Evolutionary conservation across 768 basidiomycete species (phyloP).

Genomic region (Mycena albidolilacea): DNA sequence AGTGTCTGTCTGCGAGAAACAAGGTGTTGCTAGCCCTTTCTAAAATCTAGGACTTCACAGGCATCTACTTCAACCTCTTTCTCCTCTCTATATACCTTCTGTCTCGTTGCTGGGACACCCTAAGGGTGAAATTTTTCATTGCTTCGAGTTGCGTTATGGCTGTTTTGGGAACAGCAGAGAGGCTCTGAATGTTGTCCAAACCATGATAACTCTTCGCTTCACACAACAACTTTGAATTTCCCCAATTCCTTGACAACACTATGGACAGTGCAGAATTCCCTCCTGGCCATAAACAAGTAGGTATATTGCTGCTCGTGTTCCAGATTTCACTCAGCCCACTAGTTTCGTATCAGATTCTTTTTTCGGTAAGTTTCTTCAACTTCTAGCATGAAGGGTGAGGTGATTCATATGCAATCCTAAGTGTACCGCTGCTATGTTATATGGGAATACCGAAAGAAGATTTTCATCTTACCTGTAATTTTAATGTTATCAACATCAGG

Average conservation of each 20-base stretch:
- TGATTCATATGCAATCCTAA: background rate
- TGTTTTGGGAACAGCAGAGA: background rate
- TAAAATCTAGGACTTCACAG: background rate
- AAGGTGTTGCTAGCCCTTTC: background rate
- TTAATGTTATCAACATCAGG: background rate
- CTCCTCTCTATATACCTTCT: background rate
- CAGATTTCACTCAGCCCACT: background rate
- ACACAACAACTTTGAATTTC: background rate
- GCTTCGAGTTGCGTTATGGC: background rate
- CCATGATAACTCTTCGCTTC: background rate
- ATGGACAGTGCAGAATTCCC: background rate
- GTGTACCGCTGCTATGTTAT: conserved; percentile 16
- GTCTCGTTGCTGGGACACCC: background rate
- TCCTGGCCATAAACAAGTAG: background rate
- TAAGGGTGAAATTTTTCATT: background rate
- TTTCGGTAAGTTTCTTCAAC: background rate
- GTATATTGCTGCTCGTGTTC: background rate
- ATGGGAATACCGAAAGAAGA: background rate
- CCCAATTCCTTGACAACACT: background rate
- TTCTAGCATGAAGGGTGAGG: background rate
- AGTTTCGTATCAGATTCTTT: conserved; percentile 5
- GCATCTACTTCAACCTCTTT: background rate
- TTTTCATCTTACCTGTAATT: background rate
- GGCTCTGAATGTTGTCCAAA: background rate
- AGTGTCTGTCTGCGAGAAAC: background rate